Conservation (phyloP, 352 stramenopile genomes). For the Hyaloperonospora brassicae region DNA sequence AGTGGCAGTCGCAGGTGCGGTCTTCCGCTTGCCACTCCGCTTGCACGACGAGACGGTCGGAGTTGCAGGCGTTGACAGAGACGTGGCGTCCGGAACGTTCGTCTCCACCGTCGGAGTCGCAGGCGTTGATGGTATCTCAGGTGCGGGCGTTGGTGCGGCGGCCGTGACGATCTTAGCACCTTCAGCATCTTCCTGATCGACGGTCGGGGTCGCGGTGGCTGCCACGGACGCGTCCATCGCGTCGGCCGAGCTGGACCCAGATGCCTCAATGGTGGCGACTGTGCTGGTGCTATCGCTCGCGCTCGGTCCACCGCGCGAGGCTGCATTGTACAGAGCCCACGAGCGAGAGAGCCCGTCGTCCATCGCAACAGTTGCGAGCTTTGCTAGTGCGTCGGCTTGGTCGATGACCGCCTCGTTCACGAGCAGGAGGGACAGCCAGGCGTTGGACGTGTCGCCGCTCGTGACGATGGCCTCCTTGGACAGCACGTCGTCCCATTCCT, state of each 20-base stretch:
- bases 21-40: no score
- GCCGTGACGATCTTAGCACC: no score
- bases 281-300: slow-evolving; percentile 10
- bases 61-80: no score
- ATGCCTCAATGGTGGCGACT: slow-evolving; percentile 3
- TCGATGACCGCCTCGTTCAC: slow-evolving; percentile 65
- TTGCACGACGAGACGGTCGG: no score
- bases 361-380: slow-evolving; percentile 39
- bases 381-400: slow-evolving; percentile 37
- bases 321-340: slow-evolving; percentile 68
- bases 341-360: slow-evolving; percentile 60
- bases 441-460: slow-evolving; percentile 35
- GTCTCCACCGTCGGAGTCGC: no score
- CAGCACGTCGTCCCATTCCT: slow-evolving; percentile 75
- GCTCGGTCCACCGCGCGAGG: slow-evolving; percentile 21
- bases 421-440: slow-evolving; percentile 65
- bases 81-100: no score
- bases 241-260: neutral
- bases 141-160: no score
- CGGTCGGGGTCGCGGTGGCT: slow-evolving; percentile 2
- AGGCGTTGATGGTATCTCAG: no score
- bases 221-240: neutral
- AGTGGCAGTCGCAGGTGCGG: no score
- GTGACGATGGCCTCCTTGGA: slow-evolving; percentile 58
- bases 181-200: no score